A percentile compares a stretch with the other conserved stretches of the same genome.
Conservation (phyloP, 345 rosid genomes). For the Eucalyptus marginata region DNA sequence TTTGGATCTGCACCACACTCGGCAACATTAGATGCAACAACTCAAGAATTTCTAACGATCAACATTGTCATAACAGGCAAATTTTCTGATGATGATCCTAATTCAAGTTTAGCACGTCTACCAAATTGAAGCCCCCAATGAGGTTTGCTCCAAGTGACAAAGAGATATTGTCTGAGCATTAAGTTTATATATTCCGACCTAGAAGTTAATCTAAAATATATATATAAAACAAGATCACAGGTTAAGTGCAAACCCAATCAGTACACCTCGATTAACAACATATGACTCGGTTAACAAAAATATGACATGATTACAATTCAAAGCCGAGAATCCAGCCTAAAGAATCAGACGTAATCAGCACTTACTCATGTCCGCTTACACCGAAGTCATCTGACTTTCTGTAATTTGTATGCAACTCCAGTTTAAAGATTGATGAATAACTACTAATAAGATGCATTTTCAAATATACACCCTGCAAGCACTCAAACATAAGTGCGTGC, state of each 20-base stretch:
- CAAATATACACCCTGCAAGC: background rate
- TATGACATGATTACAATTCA: background rate
- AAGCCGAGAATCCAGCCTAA: background rate
- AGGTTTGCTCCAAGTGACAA: background rate
- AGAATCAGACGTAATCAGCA: background rate
- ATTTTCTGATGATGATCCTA: background rate
- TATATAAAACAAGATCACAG: background rate
- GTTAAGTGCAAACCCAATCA: background rate
- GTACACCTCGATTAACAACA: background rate
- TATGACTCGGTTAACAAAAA: background rate
- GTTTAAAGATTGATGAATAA: background rate
- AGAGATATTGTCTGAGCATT: background rate
- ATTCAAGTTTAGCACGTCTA: background rate
- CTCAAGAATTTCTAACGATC: background rate
- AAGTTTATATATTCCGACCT: background rate
- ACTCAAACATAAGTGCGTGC: background rate
- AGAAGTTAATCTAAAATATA: background rate
- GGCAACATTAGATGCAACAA: background rate
- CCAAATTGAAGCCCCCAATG: background rate
- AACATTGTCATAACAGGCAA: background rate
- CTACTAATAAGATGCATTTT: background rate
- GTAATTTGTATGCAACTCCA: background rate
- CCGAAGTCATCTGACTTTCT: background rate
- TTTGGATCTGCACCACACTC: conserved; percentile 41
- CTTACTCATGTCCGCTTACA: background rate